These are phyloP conservation scores for Camellia granthamiana DNA, from an alignment of 148 eudicot species.

Conservation along the genomic window DNA sequence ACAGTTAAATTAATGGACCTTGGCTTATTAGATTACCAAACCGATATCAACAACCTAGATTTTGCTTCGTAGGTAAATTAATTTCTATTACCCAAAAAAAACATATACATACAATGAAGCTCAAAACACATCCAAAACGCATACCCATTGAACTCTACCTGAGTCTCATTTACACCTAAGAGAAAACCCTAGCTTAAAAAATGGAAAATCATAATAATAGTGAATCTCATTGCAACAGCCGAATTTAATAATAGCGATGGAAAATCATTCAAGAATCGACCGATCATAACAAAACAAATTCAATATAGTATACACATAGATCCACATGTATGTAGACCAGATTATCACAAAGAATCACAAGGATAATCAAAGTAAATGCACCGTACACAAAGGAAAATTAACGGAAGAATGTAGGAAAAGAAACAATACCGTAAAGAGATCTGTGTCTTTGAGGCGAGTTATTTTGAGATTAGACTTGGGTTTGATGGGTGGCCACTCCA, in stretches of 20 bases:
- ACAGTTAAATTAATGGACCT: not conserved
- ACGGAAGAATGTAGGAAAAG: not conserved
- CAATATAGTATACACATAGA: not conserved
- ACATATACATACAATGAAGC: too few species aligned
- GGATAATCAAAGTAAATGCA: not conserved
- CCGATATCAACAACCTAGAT: not conserved
- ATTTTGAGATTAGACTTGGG: conserved; percentile 55
- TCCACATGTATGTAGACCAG: not conserved
- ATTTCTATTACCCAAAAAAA: not conserved
- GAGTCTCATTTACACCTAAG: too few species aligned
- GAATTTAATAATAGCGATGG: not conserved
- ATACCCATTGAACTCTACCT: too few species aligned
- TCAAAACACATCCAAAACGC: too few species aligned
- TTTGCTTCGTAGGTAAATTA: not conserved
- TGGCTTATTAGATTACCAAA: not conserved
- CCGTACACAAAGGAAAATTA: not conserved
- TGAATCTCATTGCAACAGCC: not conserved
- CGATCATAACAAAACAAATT: not conserved
- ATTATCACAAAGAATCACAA: not conserved
- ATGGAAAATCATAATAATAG: not conserved
- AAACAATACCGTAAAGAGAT: conserved; percentile 63
- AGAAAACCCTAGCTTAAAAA: not conserved
- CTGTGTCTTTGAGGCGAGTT: conserved; percentile 55
- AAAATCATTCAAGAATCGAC: not conserved
- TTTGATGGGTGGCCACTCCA: conserved; percentile 63